phyloP scores from a whole-genome alignment of 768 basidiomycete genomes.

The Panaeolus cyanescens region DNA sequence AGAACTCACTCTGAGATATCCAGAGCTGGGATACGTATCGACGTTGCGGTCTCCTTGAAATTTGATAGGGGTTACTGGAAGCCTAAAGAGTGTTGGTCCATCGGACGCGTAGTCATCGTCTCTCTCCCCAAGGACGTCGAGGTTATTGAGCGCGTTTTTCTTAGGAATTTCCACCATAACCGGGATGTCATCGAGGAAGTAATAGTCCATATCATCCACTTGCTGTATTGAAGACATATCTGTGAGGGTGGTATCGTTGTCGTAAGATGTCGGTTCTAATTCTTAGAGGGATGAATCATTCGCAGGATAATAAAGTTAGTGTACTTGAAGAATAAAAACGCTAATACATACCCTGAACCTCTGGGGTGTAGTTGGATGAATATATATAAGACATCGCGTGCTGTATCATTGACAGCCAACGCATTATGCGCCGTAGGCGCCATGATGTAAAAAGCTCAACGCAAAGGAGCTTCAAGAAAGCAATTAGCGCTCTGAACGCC shows the following conservation, averaged over 20 bases:
- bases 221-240: not conserved
- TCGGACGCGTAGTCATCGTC: not conserved
- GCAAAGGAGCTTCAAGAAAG: not conserved
- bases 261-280: no score
- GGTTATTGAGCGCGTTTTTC: not conserved
- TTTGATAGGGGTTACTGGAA: not conserved
- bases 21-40: not conserved
- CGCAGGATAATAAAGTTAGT: no score
- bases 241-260: not conserved
- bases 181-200: not conserved
- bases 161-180: not conserved
- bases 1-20: not conserved
- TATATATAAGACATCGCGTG: no score
- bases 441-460: not conserved
- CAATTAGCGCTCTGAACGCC: not conserved
- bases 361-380: no score
- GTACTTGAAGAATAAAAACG: no score
- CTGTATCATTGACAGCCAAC: not conserved
- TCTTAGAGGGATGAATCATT: no score
- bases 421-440: not conserved
- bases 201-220: not conserved
- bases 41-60: not conserved
- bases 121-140: not conserved
- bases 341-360: no score
- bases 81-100: not conserved